Percentiles rank a stretch among this genome's conserved stretches.
phyloP scores from a whole-genome alignment of 495 filamentous ascomycete genomes.

The Hypomontagnella submonticulosa region DNA sequence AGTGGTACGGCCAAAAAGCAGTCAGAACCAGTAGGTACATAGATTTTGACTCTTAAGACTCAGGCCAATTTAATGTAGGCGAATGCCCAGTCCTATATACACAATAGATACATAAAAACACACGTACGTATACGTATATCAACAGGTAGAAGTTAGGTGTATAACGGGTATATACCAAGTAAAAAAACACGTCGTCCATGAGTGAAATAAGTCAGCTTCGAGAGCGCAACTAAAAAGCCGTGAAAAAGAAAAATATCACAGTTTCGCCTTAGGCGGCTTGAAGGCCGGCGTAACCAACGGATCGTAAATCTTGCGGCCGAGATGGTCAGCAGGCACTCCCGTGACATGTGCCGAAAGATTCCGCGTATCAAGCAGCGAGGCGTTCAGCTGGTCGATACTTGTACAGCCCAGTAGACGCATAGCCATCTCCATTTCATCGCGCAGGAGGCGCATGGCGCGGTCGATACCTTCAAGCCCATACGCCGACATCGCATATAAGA shows the following conservation, averaged over 20 bases:
- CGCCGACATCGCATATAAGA: conserved; percentile 94
- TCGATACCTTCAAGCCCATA: conserved; percentile 91
- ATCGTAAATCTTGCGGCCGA: conserved; percentile 60
- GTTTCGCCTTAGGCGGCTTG: conserved; percentile 50
- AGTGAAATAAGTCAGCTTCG: not conserved
- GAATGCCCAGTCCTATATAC: no score
- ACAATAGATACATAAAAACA: no score
- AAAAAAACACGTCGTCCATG: not conserved
- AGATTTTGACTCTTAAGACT: no score
- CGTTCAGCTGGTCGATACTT: conserved; percentile 78
- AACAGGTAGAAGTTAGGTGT: no score
- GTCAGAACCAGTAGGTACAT: no score
- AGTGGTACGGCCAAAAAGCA: conserved; percentile 54
- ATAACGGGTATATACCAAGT: no score
- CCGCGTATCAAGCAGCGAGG: conserved; percentile 79
- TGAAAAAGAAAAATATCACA: conserved; percentile 40
- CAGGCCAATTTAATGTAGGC: no score
- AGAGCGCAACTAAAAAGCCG: no score
- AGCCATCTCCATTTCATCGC: conserved; percentile 99
- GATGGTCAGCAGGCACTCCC: conserved; percentile 71
- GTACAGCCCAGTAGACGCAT: conserved; percentile 91
- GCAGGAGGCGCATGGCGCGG: conserved; percentile 91
- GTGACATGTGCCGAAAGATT: conserved; percentile 77
- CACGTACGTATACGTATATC: no score
- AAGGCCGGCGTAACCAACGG: conserved; percentile 57